Evolutionary conservation across 768 basidiomycete genomes (phyloP).

Genomic region (Kwoniella botswanensis): DNA sequence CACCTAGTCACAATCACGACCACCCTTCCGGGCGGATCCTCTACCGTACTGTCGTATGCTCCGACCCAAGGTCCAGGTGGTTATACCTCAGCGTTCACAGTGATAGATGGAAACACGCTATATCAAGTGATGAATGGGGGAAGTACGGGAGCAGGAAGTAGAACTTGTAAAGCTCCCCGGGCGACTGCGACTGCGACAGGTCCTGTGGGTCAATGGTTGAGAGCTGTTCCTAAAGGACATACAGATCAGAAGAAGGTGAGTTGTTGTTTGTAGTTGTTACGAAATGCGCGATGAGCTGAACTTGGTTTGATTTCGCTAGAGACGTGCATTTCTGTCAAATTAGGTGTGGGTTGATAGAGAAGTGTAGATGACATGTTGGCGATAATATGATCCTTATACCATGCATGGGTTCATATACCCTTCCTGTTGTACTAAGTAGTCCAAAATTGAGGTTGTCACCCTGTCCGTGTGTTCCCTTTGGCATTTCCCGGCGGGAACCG

Average conservation of each 20-base stretch:
- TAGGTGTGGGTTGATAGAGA: no score
- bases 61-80: not conserved
- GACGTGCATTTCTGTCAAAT: no score
- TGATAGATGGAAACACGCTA: conserved; percentile 3
- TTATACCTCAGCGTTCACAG: conserved; percentile 1
- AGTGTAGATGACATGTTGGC: no score
- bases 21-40: not conserved
- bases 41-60: not conserved
- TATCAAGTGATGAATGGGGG: not conserved
- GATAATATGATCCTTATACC: no score
- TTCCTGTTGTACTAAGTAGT: not conserved
- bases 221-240: conserved; percentile 4
- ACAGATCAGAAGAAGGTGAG: not conserved
- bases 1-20: not conserved
- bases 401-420: not conserved
- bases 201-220: conserved; percentile 6
- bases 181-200: not conserved
- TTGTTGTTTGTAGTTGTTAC: no score
- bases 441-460: no score
- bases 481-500: conserved; percentile 5
- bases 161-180: not conserved
- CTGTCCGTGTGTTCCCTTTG: not conserved
- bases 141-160: not conserved
- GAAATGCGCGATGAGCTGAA: no score
- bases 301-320: no score